These are phyloP conservation scores for Erodium trifolium DNA, from an alignment of 441 rosid species.

Conservation along the genomic window DNA sequence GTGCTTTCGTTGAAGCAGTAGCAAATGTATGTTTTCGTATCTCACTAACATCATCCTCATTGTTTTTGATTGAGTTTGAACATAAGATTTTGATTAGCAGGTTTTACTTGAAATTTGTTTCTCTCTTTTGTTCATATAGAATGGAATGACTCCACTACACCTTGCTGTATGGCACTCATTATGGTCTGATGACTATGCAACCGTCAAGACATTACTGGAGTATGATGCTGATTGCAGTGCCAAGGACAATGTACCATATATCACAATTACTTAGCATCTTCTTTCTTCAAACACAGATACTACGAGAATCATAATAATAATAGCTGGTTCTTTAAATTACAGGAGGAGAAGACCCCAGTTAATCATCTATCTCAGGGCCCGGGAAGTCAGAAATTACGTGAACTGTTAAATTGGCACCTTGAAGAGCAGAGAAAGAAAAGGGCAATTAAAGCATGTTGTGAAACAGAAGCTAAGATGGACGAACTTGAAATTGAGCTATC, in stretches of 20 bases:
- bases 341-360: conserved; percentile 91
- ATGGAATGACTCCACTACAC: conserved; percentile 96
- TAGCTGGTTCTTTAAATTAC: conserved; percentile 21
- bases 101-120: conserved; percentile 14
- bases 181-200: conserved; percentile 59
- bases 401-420: conserved; percentile 44
- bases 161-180: conserved; percentile 91
- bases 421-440: conserved; percentile 75
- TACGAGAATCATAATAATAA: neutral
- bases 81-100: conserved; percentile 2
- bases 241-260: conserved; percentile 53
- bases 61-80: neutral
- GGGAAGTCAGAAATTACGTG: conserved; percentile 54
- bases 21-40: conserved; percentile 49
- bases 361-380: conserved; percentile 79
- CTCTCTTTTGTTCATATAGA: conserved; percentile 40
- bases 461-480: conserved; percentile 80
- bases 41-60: conserved; percentile 7
- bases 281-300: conserved; percentile 11
- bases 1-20: conserved; percentile 80
- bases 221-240: conserved; percentile 82
- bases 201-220: conserved; percentile 75
- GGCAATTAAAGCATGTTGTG: conserved; percentile 66
- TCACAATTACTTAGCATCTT: conserved; percentile 3
- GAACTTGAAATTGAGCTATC: conserved; percentile 70